Conservation (phyloP, 1,284 basidiomycete species). For the Ganoderma sp. region DNA sequence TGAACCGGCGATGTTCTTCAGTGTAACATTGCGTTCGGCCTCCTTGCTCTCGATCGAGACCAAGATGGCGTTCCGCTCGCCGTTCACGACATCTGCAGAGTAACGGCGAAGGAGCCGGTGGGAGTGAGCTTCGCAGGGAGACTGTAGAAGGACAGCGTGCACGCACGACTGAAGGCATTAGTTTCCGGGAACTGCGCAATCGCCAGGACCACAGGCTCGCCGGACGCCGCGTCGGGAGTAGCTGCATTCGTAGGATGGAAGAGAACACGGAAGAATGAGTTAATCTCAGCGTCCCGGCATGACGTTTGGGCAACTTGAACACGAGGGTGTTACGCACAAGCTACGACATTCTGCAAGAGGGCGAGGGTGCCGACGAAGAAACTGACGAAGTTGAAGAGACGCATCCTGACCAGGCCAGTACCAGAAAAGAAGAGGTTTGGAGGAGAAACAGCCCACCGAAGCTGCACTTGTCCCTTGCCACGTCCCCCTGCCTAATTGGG, state of each 20-base stretch:
- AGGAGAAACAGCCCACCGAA: constrained; percentile 20
- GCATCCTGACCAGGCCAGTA: constrained; percentile 36
- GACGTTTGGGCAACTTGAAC: neutral
- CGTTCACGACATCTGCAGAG: constrained; percentile 79
- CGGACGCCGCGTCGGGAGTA: constrained; percentile 30
- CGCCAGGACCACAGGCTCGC: constrained; percentile 61
- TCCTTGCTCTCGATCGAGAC: constrained; percentile 75
- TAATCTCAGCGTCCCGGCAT: neutral
- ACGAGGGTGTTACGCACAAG: constrained; percentile 32
- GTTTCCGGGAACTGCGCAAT: constrained; percentile 74
- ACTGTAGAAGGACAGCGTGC: neutral
- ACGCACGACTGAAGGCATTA: constrained; percentile 86
- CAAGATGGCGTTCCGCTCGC: constrained; percentile 77
- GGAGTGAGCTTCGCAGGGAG: neutral
- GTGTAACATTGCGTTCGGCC: constrained; percentile 76
- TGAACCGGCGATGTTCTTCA: constrained; percentile 73
- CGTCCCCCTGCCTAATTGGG: constrained; percentile 30
- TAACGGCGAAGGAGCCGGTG: no score
- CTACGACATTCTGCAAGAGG: constrained; percentile 33
- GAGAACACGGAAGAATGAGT: constrained; percentile 1
- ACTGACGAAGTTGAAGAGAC: constrained; percentile 38
- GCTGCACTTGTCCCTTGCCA: constrained; percentile 26
- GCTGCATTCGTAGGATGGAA: constrained; percentile 21
- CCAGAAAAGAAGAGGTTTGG: constrained; percentile 29
- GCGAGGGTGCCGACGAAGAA: constrained; percentile 36